Evolutionary conservation across 371 early-diverging fungal species (phyloP).

Genomic region (Mortierella sp.): DNA sequence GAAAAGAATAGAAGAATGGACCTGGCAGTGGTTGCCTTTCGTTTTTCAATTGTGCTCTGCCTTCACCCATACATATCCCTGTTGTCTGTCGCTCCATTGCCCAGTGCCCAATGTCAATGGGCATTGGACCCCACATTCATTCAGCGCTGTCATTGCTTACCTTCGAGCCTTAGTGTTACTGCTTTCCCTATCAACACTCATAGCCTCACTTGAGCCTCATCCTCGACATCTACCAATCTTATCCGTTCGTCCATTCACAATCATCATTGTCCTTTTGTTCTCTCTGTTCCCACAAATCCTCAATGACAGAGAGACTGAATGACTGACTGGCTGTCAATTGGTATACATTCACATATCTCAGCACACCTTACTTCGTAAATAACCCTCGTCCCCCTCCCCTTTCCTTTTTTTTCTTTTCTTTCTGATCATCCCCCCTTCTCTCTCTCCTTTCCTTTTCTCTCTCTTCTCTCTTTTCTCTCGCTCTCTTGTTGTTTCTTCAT

Average conservation of each 20-base stretch:
- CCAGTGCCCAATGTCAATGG: no score
- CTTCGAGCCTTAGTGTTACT: neutral
- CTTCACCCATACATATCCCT: neutral
- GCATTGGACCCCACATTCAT: neutral
- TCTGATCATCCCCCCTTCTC: neutral
- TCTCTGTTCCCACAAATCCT: neutral
- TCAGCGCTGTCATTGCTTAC: neutral
- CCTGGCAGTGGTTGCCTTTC: neutral
- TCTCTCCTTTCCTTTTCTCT: conserved; percentile 2
- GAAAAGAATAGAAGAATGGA: neutral
- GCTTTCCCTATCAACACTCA: neutral
- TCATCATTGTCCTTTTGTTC: neutral
- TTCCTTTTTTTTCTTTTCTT: conserved; percentile 8
- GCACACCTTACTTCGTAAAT: neutral
- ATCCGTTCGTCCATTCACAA: no score
- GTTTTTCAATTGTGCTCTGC: neutral
- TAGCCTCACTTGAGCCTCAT: neutral
- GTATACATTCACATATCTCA: neutral
- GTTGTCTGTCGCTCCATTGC: no score
- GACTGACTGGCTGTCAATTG: no score
- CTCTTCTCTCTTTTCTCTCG: conserved; percentile 1
- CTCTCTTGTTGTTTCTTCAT: neutral
- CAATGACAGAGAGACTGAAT: no score
- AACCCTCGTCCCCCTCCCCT: neutral
- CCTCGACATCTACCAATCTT: no score